Evolutionary conservation across 2,329 filamentous ascomycete genomes (phyloP), one percentile per base, ranked within the genome.

Genomic region (Periconia sp.): DNA sequence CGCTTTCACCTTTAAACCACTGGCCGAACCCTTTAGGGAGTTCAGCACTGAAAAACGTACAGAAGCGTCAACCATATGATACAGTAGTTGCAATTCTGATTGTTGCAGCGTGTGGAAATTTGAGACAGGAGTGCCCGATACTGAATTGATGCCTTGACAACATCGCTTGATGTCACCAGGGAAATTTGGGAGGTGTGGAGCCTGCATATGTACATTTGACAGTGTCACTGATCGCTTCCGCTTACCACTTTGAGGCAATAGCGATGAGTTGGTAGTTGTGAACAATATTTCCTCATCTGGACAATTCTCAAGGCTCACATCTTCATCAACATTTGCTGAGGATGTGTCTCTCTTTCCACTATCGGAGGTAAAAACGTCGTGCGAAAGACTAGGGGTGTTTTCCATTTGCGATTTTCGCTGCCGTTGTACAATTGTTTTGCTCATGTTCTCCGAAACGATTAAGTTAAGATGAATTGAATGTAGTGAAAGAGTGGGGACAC

Each of bases 1-100:
- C 27, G 66, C 64, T 47, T 61, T 67, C 15, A 75, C 43, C 20
- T 66, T 71, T 8, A 74, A 42, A 9, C 65, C 65, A 18, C 53
- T 55, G 1, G 51, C 6, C 1, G 63, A 47, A 46, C 56, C 68
- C 19, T 47, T 62, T 6, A 69, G 44, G 37, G 55, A 61, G n/a
- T 66, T 59, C 31, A 61, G 62, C 6, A 78, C 67, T 6, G 72
- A 69, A 13, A 74, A 50, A 15, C 72, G 69, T 7, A 79, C 48
- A 13, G 69, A 71, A 6, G 60, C 65, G 57, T 76, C 73, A 2
- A 76, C 51, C 42, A 77, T 53, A 27, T 47, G 51, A 33, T 46
- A 44, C 41, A 69, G 37, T 19, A 42, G 47, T 15, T 50, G 35
- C 14, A 61, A 15, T 1, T 57, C 47, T 33, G 19, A 37, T 11